Base-by-base conservation (phyloP, 2,329 filamentous ascomycete genomes). In the Aspergillus neoniger region DNA sequence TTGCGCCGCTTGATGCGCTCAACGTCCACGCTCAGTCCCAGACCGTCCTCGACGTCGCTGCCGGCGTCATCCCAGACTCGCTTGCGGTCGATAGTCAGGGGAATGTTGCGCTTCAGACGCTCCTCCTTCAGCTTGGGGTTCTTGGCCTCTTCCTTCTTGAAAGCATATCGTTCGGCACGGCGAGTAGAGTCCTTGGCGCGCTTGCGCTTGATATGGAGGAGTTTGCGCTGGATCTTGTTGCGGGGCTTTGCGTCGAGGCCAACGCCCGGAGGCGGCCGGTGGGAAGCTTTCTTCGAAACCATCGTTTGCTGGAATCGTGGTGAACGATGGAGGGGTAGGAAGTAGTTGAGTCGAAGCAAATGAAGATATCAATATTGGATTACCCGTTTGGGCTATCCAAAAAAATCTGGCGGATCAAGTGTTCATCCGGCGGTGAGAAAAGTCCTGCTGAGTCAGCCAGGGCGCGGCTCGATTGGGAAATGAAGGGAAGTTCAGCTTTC, bases 51-150 rank as follows among this genome's bases (percentile, higher is more conserved):
- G 15, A 76, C 76, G 61, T 81, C 80, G 55, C 78, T 77, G 51
- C 88, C 88, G 53, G 86, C 85, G 55, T 93, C 88, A 70, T 97
- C 93, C 91, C 92, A 98, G 32, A 91, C 87, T 74, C 95, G 87
- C 81, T 96, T 96, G 69, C 88, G 86, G 69, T 97, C 93, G 60
- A 96, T 84, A 0, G 92, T 96, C 57, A 86, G 76, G 0, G 95
- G 90, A 47, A 92, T 84, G 79, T 96, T 96, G 67, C 85, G 86
- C 62, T 87, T 87, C 62, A 94, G 81, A 69, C 95, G 86, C 66
- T 89, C 85, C 63, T 86, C 86, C 67, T 87, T 87, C 61, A 96
- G 78, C 61, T 86, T 84, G 2, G 94, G 93, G 70, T 97, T 87
- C 75, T 89, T 91, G 65, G 89, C 86, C 77, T 99, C 95, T 72